These are phyloP conservation scores for Trifolium dubium DNA, from an alignment of 306 rosid genomes.

Conservation along the genomic window DNA sequence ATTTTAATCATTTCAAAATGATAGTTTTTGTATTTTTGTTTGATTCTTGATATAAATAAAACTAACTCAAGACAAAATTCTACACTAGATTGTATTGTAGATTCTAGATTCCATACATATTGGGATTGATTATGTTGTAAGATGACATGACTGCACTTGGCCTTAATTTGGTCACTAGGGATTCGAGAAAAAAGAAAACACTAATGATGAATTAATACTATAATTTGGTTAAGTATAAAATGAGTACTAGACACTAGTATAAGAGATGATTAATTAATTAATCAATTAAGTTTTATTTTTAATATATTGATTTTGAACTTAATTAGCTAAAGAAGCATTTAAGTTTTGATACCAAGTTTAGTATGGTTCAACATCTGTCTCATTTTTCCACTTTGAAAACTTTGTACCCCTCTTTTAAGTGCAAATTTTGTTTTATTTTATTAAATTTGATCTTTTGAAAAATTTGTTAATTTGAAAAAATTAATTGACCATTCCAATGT, in stretches of 20 bases:
- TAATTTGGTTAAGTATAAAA: conserved; percentile 9
- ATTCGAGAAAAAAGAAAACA: conserved; percentile 35
- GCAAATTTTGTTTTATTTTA: conserved; percentile 47
- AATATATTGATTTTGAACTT: conserved; percentile 26
- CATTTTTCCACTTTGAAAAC: conserved; percentile 49
- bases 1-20: not conserved
- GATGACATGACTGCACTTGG: conserved; percentile 33
- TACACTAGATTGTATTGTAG: not conserved
- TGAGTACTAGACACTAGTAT: not conserved
- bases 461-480: not conserved
- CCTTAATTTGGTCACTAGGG: conserved; percentile 24
- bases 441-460: conserved; percentile 15
- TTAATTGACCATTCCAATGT: conserved; percentile 46
- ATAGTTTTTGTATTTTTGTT: not conserved
- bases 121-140: conserved; percentile 7
- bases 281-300: not conserved
- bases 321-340: conserved; percentile 25
- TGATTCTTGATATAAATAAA: not conserved
- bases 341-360: conserved; percentile 27
- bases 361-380: conserved; percentile 43
- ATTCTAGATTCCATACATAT: conserved; percentile 10
- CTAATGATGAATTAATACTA: too few species aligned
- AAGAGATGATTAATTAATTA: not conserved
- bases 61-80: not conserved
- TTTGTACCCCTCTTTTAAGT: conserved; percentile 58